These are phyloP conservation scores for Rosa multiflora DNA, from an alignment of 306 rosid genomes.

Conservation along the genomic window DNA sequence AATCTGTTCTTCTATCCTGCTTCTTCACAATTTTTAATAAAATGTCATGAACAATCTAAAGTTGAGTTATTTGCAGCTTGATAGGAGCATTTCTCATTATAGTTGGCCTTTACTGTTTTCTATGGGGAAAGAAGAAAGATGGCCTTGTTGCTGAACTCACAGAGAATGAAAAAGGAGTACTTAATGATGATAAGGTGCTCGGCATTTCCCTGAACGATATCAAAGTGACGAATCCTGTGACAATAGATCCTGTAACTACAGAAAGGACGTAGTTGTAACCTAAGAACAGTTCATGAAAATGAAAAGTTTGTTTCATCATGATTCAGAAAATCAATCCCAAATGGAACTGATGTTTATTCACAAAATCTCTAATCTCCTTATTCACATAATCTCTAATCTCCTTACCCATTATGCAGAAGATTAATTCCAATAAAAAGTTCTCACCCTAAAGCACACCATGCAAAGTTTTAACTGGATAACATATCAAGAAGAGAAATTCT, in stretches of 20 bases:
- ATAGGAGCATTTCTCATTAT: conserved; percentile 31
- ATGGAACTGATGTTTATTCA: neutral
- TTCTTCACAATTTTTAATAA: neutral
- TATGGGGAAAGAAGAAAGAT: conserved; percentile 36
- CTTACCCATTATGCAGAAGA: neutral
- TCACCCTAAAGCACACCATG: neutral
- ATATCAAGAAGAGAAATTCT: neutral
- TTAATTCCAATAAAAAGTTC: neutral
- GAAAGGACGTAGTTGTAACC: neutral
- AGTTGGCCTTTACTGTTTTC: conserved; percentile 33
- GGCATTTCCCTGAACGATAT: conserved; percentile 22
- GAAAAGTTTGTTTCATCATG: neutral
- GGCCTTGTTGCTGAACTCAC: neutral
- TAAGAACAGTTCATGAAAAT: neutral
- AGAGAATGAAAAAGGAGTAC: neutral
- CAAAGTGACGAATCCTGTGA: conserved; percentile 1
- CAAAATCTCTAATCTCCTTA: neutral
- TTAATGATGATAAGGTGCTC: neutral
- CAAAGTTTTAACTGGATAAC: neutral
- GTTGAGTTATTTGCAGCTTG: conserved; percentile 17
- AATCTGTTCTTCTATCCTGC: neutral
- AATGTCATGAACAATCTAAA: neutral
- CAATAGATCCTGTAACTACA: conserved; percentile 8
- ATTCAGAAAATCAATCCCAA: neutral
- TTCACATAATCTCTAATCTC: no score